Evolutionary conservation across 2,329 filamentous ascomycete genomes (phyloP), one percentile per base, ranked within the genome.

Genomic region (Purpureocillium lavendulum): DNA sequence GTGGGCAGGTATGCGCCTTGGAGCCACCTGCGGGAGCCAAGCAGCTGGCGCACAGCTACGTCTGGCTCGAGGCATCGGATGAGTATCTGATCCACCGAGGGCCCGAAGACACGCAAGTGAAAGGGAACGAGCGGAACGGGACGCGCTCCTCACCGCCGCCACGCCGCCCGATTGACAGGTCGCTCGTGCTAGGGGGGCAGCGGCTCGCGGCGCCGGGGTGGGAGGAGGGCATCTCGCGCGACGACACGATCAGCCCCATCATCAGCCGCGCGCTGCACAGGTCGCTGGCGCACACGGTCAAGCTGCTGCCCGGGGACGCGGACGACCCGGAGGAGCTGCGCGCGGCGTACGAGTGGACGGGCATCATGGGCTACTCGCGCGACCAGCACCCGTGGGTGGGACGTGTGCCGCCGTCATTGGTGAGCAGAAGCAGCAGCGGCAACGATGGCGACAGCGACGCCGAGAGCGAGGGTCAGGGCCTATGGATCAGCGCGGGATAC

Each of bases 351-450:
- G 77, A 84, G 54, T 90, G 85, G 85, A 85, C 82, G 2, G 85
- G 85, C 0, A 83, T 88, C 48, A 89, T 88, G 84, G 84, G 81
- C 0, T 88, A 78, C 58, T 79, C 75, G 24, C 65, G 77, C 7
- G 85, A 89, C 55, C 65, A 71, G 0, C 58, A 71, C 37, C 83
- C 85, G 0, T 88, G 80, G 79, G 80, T 89, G 2, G 85, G 84
- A 0, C 59, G 63, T 9, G 73, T 88, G n/a, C 78, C 80, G 1
- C 60, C 60, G 29, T 51, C 56, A 6, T 47, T 72, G 6, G 10
- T 10, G 6, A 26, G 21, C 21, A 26, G 21, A 5, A 26, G 21
- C 21, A 26, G 21, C 21, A 26, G 21, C 21, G 10, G 21, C 21
- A 26, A 10, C 21, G 10, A 10, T 26, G 21, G 21, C 10, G 21